phyloP scores from a whole-genome alignment of 345 rosid species.

The Angophora floribunda region DNA sequence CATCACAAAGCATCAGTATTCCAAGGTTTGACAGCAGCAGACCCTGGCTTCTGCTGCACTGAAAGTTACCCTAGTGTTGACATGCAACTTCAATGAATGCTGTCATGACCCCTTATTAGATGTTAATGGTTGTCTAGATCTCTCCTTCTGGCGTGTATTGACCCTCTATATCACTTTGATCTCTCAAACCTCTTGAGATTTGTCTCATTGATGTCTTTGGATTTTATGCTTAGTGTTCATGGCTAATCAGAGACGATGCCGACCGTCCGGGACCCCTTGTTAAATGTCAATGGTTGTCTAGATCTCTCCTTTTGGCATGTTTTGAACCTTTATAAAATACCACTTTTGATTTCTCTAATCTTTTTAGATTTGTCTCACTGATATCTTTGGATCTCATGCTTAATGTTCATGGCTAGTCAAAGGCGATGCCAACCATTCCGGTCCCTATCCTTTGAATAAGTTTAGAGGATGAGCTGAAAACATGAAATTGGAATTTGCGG shows the following conservation, averaged over 20 bases:
- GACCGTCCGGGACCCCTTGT: not conserved
- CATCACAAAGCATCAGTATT: not conserved
- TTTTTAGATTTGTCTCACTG: not conserved
- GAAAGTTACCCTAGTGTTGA: not conserved
- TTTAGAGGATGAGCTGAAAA: not conserved
- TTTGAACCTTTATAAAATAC: not conserved
- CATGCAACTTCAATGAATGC: not conserved
- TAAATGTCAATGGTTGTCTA: no score
- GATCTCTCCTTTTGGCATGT: not conserved
- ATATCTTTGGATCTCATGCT: not conserved
- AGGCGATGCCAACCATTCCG: not conserved
- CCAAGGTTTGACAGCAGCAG: not conserved
- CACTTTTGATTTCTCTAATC: not conserved
- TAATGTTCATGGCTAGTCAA: not conserved
- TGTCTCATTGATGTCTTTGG: not conserved
- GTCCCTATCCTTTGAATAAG: not conserved
- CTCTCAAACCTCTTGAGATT: not conserved
- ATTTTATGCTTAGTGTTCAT: not conserved
- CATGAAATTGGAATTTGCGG: not conserved
- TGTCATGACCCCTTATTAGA: no score
- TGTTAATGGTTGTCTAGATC: no score
- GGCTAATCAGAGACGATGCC: not conserved
- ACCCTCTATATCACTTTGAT: not conserved
- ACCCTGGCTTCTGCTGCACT: not conserved
- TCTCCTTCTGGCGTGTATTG: not conserved